Base-by-base conservation (phyloP, 768 basidiomycete genomes). In the Ephemerocybe angulata region DNA sequence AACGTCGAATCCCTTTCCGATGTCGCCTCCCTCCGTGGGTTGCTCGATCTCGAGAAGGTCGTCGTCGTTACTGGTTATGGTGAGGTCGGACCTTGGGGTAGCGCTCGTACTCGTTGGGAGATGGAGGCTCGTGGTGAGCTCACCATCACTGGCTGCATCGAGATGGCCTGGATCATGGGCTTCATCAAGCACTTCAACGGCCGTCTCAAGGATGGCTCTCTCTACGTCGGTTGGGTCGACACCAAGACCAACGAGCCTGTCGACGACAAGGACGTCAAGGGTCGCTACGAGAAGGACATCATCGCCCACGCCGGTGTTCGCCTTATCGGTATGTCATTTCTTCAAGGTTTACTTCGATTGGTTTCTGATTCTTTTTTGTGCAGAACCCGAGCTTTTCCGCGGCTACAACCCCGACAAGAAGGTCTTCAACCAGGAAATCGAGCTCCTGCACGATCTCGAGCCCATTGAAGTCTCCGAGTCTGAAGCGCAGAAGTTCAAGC, bases 101-200 rank as follows among this genome's bases (percentile, higher is more conserved):
- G 92, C 66, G 90, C 96, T 15, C 86, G 97, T 56, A 99, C 97
- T 2, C 85, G 97, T 56, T 99, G 97, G 97, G 97, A 99, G 76
- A 98, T 99, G 94, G 97, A 99, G 68, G 95, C 94, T 43, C 82
- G 85, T 43, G 96, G 97, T n/a, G 87, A 96, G 65, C 88, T 98
- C 71, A 94, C 95, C 1, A 95, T 98, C 62, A 89, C 97, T 70
- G 97, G 97, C 19, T 93, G 92, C 65, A 97, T 99, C 65, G 97
- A 99, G 76, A 96, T 99, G 90, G 95, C 96, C 2, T 99, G 96
- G 95, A 87, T 98, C 72, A 98, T 95, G 92, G 96, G 97, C 38
- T 85, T 83, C 74, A 97, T 98, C 82, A 97, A 95, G 71, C 94
- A 99, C 77, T 96, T 98, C 71, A 92, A 99, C 61, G 97, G 97